These are phyloP conservation scores for Phyllosticta paracitricarpa DNA, from an alignment of 2,329 filamentous ascomycete genomes.

Conservation along the genomic window DNA sequence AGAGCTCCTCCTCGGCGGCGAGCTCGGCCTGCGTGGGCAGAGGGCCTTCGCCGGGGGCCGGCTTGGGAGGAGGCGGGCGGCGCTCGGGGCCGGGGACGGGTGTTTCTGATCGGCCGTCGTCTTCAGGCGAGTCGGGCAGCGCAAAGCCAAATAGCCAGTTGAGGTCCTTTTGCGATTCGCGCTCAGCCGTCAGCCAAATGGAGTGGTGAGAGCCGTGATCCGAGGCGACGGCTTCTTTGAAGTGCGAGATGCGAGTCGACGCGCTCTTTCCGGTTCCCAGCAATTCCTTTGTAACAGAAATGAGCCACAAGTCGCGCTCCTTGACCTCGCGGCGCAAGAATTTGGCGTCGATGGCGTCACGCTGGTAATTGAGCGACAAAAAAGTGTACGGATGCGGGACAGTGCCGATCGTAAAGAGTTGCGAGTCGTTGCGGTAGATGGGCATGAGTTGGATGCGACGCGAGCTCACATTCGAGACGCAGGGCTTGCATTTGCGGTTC, in stretches of 20 bases:
- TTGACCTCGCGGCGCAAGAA: slow-evolving; percentile 50
- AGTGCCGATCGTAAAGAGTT: slow-evolving; percentile 70
- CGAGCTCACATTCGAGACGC: slow-evolving; percentile 34
- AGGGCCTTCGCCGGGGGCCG: slow-evolving; percentile 38
- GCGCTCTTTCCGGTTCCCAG: slow-evolving; percentile 54
- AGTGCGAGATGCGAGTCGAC: slow-evolving; percentile 55
- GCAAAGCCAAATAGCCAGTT: slow-evolving; percentile 87
- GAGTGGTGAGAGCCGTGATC: slow-evolving; percentile 45
- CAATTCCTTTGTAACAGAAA: slow-evolving; percentile 57
- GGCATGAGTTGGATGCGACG: slow-evolving; percentile 58
- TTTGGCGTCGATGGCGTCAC: slow-evolving; percentile 33
- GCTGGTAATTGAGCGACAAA: slow-evolving; percentile 52
- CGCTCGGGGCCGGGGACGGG: slow-evolving; percentile 50
- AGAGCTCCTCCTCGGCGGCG: slow-evolving; percentile 44
- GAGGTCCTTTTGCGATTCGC: slow-evolving; percentile 54
- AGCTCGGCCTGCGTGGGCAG: slow-evolving; percentile 44
- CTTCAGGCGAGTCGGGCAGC: slow-evolving; percentile 42
- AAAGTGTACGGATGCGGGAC: slow-evolving; percentile 89
- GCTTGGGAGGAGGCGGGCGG: slow-evolving; percentile 28
- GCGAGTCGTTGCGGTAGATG: slow-evolving; percentile 61
- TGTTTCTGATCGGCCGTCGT: slow-evolving; percentile 46
- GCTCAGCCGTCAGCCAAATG: slow-evolving; percentile 73
- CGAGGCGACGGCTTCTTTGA: slow-evolving; percentile 75
- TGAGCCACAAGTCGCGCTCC: slow-evolving; percentile 69
- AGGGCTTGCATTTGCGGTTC: slow-evolving; percentile 67